phyloP scores from a whole-genome alignment of 305 asterid genomes.

The Rubia peregrina region DNA sequence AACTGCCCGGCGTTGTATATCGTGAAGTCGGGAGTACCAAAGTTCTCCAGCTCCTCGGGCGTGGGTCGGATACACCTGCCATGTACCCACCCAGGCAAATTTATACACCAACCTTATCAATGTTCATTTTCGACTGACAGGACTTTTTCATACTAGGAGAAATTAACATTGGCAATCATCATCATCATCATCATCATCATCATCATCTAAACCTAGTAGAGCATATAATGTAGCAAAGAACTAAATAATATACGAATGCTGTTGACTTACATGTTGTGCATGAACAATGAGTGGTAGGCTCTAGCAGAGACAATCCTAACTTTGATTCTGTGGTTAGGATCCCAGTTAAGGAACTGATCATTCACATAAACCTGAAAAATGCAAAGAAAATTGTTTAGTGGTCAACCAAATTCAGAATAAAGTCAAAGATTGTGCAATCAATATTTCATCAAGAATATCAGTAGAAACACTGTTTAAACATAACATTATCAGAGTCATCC shows the following conservation, averaged over 20 bases:
- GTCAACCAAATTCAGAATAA: background rate
- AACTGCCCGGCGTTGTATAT: conserved; percentile 95
- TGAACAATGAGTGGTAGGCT: conserved; percentile 92
- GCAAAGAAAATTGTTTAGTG: background rate
- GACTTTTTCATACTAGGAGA: background rate
- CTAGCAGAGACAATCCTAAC: conserved; percentile 95
- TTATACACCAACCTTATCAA: conserved; percentile 12
- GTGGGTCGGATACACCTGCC: conserved; percentile 97
- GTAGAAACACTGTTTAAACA: background rate
- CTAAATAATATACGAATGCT: conserved; percentile 1
- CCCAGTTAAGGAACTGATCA: conserved; percentile 95
- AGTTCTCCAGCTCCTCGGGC: conserved; percentile 75
- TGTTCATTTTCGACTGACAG: background rate
- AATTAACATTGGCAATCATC: background rate
- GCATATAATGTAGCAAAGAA: conserved; percentile 2
- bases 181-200: background rate
- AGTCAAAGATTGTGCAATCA: background rate
- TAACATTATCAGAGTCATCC: background rate
- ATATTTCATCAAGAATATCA: background rate
- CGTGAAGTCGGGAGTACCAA: conserved; percentile 97
- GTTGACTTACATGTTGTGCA: conserved; percentile 86
- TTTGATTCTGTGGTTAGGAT: conserved; percentile 76
- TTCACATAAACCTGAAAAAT: conserved; percentile 81
- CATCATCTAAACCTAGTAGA: conserved; percentile 2
- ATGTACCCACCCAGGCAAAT: conserved; percentile 52